Conservation (phyloP, 2,329 filamentous ascomycete species). For the Falciphora oryzae region DNA sequence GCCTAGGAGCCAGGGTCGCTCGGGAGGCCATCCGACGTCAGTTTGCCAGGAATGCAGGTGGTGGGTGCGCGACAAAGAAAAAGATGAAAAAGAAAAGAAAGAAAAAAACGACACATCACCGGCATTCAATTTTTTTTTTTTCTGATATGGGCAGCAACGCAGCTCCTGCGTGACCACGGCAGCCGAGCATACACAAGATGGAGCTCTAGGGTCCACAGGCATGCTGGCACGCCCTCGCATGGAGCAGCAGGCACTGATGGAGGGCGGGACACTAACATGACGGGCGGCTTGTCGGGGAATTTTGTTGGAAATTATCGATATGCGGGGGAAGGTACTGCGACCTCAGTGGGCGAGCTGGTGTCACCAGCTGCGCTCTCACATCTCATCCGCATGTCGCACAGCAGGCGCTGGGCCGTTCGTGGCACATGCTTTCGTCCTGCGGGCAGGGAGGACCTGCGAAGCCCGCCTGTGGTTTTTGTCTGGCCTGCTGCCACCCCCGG, state of each 20-base stretch:
- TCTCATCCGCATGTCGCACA: background rate
- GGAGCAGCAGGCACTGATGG: background rate
- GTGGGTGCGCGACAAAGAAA: background rate
- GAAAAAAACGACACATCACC: background rate
- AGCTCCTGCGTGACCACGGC: background rate
- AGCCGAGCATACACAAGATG: background rate
- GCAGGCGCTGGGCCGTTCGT: background rate
- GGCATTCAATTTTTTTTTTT: background rate
- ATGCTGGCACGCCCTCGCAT: background rate
- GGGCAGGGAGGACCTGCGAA: background rate
- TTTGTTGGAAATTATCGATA: background rate
- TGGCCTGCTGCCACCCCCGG: no score
- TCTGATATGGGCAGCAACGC: background rate
- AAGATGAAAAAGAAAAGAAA: background rate
- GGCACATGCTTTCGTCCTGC: background rate
- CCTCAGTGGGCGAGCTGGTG: background rate
- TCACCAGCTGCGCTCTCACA: background rate
- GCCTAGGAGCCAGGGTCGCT: background rate
- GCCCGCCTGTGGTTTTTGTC: no score
- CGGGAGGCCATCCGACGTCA: background rate
- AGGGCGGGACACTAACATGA: background rate
- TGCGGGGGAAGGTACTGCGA: background rate
- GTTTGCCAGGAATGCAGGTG: background rate
- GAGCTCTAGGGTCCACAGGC: no score
- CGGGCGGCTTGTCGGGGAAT: background rate